Evolutionary conservation across 257 asterid genomes (phyloP), one percentile per base, ranked within the genome.

Genomic region (Lavandula angustifolia): DNA sequence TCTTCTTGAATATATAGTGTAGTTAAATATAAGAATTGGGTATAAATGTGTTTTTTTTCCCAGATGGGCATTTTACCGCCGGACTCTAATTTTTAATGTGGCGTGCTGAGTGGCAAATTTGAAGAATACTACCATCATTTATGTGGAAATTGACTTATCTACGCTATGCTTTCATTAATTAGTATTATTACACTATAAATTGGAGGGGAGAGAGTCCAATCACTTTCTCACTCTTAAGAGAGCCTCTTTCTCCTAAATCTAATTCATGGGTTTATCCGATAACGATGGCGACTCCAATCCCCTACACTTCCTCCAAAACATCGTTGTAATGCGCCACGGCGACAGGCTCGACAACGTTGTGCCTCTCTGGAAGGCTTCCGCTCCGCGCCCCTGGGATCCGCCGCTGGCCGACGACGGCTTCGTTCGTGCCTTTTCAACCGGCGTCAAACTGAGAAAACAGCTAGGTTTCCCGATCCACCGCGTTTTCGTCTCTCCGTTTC

Each of bases 321-420:
- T 92, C 69, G 76, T 88, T 77, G 88, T 89, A 8, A 85, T 92
- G 96, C 89, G 99, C 75, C 97, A 92, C 78, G 99, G 99, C 50
- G 99, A 92, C 62, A 63, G 99, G 71, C 29, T 83, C 9, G 99
- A 92, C 78, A 85, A 84, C 82, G 69, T 73, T 60, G 89, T 77
- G 3, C 95, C 87, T 11, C 81, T 75, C 13, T 92, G 98, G 98
- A 74, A 81, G 40, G 69, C 78, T 6, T 66, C 87, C 46, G 95
- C 98, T 2, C 69, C 82, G 4, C 81, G 96, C 6, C 95, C 95
- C 6, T 92, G 95, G 96, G 99, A 92, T 62, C 99, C 99, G 3
- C 97, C 97, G 35, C 78, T 92, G 57, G 78, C 81, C 49, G 86
- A 85, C 3, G 88, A 78, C 22, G 99, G 99, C 10, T 80, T 42